Evolutionary conservation across 176 grass and related monocot species (phyloP).

Genomic region (Eragrostis nindensis): DNA sequence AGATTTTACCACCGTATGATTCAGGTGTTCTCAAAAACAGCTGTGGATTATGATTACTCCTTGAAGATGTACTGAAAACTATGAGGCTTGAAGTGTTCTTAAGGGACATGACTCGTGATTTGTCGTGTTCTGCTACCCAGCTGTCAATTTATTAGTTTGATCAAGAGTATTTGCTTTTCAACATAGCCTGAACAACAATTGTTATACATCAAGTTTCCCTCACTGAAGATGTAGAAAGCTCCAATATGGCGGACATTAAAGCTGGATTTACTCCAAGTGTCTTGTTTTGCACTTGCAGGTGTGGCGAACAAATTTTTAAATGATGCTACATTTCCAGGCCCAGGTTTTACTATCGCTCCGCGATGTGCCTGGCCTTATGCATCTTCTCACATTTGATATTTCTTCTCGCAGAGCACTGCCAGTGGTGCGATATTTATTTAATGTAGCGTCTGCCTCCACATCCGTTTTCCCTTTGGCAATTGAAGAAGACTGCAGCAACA

Average conservation of each 20-base stretch:
- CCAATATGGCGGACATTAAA: conserved; percentile 9
- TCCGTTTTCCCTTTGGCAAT: conserved; percentile 95
- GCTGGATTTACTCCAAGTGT: conserved; percentile 25
- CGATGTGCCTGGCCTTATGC: conserved; percentile 23
- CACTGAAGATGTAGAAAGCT: conserved; percentile 24
- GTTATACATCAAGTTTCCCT: conserved; percentile 9
- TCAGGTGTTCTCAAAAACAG: conserved; percentile 7
- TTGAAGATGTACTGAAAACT: conserved; percentile 24
- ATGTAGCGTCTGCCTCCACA: conserved; percentile 89
- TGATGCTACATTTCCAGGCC: conserved; percentile 46
- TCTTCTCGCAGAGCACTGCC: conserved; percentile 30
- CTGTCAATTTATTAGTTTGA: conserved; percentile 42
- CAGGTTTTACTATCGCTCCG: conserved; percentile 30
- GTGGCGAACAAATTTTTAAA: conserved; percentile 35
- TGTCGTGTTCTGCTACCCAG: conserved; percentile 10
- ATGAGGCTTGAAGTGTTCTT: neutral
- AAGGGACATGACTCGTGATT: conserved; percentile 12
- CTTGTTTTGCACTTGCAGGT: conserved; percentile 24
- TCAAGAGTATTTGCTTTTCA: conserved; percentile 32
- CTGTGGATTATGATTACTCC: neutral
- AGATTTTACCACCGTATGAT: neutral
- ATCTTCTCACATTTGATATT: conserved; percentile 24
- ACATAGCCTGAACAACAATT: conserved; percentile 13
- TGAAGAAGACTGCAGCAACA: conserved; percentile 80
- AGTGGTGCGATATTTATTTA: conserved; percentile 49